A percentile compares a stretch with the other conserved stretches of the same genome.
Evolutionary conservation across 805 yeast species (phyloP).

Genomic region (Candida gorgasii): DNA sequence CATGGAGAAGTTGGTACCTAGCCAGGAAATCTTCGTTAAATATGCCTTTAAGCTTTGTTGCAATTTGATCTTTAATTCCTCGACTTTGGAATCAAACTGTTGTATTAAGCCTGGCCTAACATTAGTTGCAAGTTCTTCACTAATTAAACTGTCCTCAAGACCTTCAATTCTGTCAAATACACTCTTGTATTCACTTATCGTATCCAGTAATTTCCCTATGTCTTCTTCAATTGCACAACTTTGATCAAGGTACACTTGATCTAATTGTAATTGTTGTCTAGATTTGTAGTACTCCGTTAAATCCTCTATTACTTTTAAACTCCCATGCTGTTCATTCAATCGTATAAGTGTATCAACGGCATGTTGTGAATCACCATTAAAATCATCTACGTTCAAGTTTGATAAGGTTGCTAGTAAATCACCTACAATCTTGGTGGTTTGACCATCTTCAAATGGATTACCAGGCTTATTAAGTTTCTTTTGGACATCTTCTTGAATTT

Average conservation of each 20-base stretch:
- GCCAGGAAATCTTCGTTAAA: conserved; percentile 24
- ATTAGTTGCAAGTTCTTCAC: conserved; percentile 5
- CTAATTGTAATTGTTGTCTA: neutral
- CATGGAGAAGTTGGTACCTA: conserved; percentile 16
- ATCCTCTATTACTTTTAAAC: conserved; percentile 18
- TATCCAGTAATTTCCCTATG: neutral
- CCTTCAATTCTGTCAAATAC: conserved; percentile 10
- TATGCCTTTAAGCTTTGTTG: conserved; percentile 15
- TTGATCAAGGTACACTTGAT: conserved; percentile 12
- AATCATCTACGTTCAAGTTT: neutral
- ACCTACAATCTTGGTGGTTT: conserved; percentile 14
- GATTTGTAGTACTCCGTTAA: conserved; percentile 11
- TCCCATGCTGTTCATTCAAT: conserved; percentile 17
- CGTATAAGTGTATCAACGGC: conserved; percentile 10
- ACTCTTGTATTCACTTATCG: neutral
- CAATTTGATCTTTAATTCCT: conserved; percentile 11
- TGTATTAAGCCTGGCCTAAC: conserved; percentile 1
- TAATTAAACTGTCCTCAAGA: conserved; percentile 7
- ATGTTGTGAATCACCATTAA: neutral
- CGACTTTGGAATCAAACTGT: conserved; percentile 11
- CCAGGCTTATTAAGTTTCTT: conserved; percentile 7
- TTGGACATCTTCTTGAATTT: conserved; percentile 8
- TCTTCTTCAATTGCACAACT: conserved; percentile 8
- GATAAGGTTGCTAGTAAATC: conserved; percentile 3
- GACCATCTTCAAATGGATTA: conserved; percentile 14